phyloP scores from a whole-genome alignment of 768 basidiomycete genomes.

The Lanmaoa rubissima region DNA sequence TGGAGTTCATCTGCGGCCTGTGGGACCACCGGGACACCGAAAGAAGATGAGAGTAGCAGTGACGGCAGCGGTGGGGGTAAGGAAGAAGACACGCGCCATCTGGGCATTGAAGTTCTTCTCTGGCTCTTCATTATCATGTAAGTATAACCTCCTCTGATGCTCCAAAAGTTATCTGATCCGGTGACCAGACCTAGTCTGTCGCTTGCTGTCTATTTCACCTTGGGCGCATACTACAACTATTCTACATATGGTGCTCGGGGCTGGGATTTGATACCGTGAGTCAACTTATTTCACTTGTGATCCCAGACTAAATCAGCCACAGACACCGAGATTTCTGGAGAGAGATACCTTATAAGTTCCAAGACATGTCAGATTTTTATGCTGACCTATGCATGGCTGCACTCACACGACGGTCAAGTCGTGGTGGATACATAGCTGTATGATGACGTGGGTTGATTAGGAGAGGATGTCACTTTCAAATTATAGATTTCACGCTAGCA shows the following conservation, averaged over 20 bases:
- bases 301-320: constrained; percentile 1
- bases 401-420: constrained; percentile 61
- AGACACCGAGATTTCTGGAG: constrained; percentile 91
- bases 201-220: constrained; percentile 64
- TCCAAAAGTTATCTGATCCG: constrained; percentile 34
- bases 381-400: constrained; percentile 75
- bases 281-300: constrained; percentile 17
- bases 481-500: too few species aligned
- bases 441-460: constrained; percentile 32
- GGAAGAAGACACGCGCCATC: constrained; percentile 32
- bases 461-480: neutral
- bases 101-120: constrained; percentile 66
- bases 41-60: constrained; percentile 26
- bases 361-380: constrained; percentile 51
- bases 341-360: constrained; percentile 83
- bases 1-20: constrained; percentile 69
- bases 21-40: constrained; percentile 27
- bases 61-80: constrained; percentile 13
- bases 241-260: constrained; percentile 84
- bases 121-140: constrained; percentile 88
- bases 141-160: constrained; percentile 28
- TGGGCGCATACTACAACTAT: constrained; percentile 89
- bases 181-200: constrained; percentile 49
- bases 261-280: constrained; percentile 80
- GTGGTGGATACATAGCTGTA: constrained; percentile 77